These are phyloP conservation scores for Zymoseptoria ardabiliae DNA, from an alignment of 2,329 filamentous ascomycete genomes.

Conservation along the genomic window DNA sequence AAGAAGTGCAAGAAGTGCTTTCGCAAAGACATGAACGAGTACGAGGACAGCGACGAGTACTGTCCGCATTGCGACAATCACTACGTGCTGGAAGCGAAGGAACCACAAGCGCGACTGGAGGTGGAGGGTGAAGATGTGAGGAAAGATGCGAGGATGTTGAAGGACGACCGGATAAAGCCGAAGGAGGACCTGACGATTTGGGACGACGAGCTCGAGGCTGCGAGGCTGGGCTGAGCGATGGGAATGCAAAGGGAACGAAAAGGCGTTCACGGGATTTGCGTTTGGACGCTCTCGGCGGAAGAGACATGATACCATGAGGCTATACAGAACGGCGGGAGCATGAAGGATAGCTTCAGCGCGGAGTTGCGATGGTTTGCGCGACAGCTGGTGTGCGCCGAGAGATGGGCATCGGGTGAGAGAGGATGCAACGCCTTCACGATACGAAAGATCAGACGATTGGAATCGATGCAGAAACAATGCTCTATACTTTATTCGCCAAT, in stretches of 20 bases:
- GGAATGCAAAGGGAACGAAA: neutral
- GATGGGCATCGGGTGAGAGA: too few species aligned
- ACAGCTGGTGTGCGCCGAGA: neutral
- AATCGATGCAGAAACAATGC: neutral
- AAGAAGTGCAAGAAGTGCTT: slow-evolving; percentile 99
- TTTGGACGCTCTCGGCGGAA: neutral
- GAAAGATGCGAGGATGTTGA: slow-evolving; percentile 80
- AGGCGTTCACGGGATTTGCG: neutral
- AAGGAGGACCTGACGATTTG: slow-evolving; percentile 24
- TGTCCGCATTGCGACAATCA: slow-evolving; percentile 99
- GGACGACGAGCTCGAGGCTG: slow-evolving; percentile 30
- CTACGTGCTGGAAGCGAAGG: slow-evolving; percentile 83
- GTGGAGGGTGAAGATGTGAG: slow-evolving; percentile 88
- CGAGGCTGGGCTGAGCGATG: slow-evolving; percentile 22
- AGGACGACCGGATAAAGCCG: slow-evolving; percentile 67
- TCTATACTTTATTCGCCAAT: neutral
- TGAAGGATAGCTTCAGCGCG: neutral
- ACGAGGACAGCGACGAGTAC: slow-evolving; percentile 96
- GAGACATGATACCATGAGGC: neutral
- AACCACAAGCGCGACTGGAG: slow-evolving; percentile 72
- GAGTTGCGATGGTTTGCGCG: neutral
- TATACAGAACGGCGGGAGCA: neutral
- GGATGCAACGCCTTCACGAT: too few species aligned
- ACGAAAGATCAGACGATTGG: too few species aligned
- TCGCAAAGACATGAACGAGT: slow-evolving; percentile 84